Base-by-base conservation (phyloP, 345 rosid genomes). In the Pistacia integerrima region DNA sequence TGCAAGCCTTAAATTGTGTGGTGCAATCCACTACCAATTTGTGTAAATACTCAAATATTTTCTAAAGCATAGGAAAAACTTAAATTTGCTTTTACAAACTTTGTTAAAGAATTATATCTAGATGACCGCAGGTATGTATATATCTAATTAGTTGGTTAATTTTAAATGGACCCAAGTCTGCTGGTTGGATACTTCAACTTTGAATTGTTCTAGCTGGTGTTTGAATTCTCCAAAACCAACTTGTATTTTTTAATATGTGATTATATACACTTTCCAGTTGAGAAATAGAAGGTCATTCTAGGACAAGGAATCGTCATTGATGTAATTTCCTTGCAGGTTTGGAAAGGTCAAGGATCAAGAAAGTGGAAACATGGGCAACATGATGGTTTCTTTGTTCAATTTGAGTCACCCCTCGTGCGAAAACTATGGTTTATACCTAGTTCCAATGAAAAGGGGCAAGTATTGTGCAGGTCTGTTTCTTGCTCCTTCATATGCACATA, bases 281-380 rank as follows among this genome's bases (percentile, higher is more conserved):
- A 13, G 56, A 20, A 17, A 33, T 64, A 22, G 62, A 35, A 22
- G 22, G 41, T 63, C 16, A 28, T 13, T 28, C 14, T 5, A 22
- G 58, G 18, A 48, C 20, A 41, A 35, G 61, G 51, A 63, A 64
- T 72, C 58, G 71, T 48, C 48, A 17, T 35, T 78, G 5, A 30
- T 41, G 62, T 68, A 41, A 72, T 70, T 18, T 54, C 69, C 62
- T 78, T 67, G 64, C 80, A 94, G 98, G 93, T 94, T 64, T 94
- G 97, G 97, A 94, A 90, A 89, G 99, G 99, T 78, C 94, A 91
- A 85, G 99, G 99, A 65, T 91, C 97, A 57, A 92, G 99, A 85
- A 96, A 96, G 85, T 96, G 99, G 99, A 96, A 75, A 78, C 94
- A 90, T 20, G 97, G 98, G 70, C 93, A 83, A 76, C 87, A 85